Conservation (phyloP, 2,329 filamentous ascomycete species). For the Paracorniculantispora psalliotae region DNA sequence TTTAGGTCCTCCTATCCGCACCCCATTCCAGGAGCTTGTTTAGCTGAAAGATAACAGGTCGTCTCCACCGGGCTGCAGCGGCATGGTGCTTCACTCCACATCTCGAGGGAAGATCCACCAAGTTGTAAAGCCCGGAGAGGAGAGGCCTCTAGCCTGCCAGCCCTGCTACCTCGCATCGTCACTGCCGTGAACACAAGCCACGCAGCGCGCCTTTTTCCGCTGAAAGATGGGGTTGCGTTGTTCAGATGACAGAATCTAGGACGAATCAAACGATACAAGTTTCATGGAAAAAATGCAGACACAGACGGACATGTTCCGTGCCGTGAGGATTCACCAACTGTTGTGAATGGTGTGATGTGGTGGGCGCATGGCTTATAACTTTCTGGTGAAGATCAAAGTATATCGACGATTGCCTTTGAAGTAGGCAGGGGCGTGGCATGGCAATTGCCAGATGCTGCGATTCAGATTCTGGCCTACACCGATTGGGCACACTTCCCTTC, state of each 20-base stretch:
- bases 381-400: not conserved
- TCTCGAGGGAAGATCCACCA: not conserved
- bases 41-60: conserved; percentile 9
- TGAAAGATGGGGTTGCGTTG: not conserved
- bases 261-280: not conserved
- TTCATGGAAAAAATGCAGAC: not conserved
- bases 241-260: not conserved
- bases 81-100: not conserved
- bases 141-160: not conserved
- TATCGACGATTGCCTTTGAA: not conserved
- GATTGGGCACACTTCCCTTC: not conserved
- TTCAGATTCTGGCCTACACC: not conserved
- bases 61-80: conserved; percentile 1
- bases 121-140: not conserved
- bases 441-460: not conserved
- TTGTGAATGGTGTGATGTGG: too few species aligned
- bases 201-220: not conserved
- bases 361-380: not conserved
- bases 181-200: not conserved
- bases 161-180: not conserved
- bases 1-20: not conserved
- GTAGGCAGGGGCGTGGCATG: not conserved
- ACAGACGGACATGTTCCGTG: not conserved
- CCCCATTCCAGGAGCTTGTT: not conserved
- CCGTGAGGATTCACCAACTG: too few species aligned